Evolutionary conservation across 2,329 filamentous ascomycete species (phyloP), one percentile per base, ranked within the genome.

Genomic region (Cercospora sp.): DNA sequence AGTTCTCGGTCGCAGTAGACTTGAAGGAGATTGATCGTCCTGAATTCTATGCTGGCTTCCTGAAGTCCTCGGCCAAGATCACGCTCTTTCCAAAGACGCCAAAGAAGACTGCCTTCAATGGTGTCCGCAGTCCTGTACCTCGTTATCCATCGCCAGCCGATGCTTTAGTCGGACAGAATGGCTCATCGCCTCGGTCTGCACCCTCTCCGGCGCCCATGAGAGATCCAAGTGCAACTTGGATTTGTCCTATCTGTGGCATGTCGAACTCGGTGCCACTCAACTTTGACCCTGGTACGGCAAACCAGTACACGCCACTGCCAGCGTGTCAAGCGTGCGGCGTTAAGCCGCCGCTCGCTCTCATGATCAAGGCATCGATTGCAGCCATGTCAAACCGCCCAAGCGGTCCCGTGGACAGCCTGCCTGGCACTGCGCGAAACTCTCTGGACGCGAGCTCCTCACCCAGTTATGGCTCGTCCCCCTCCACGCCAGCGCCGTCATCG

Each of bases 191-290:
- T 9, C 78, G 80, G 5, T 80, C 81, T 60, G 82, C 84, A 16
- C 82, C 86, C n/a, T 70, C 74, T 9, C 76, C 81, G 13, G 82
- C 86, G 3, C 76, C 80, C 1, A 80, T 85, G 13, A 78, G 13
- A 86, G 84, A 75, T 42, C 61, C 76, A 72, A 87, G 84, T 68
- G 92, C 92, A 5, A 97, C 93, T 3, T 98, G 94, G 94, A 90
- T 98, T 20, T 98, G 94, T 81, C 91, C 92, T 1, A 98, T 98
- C 75, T 98, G 94, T 84, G 94, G 91, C 73, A 96, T 97, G 77
- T 94, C 94, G 9, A 98, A 98, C 75, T 90, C 92, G 0, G 89
- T 97, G 1, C 94, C 95, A 0, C 91, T 92, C 42, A 97, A 97
- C 78, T 98, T 98, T 78, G 94, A 98, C 75, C 91, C 93, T 0